Evolutionary conservation across 768 basidiomycete species (phyloP).

Genomic region (Paxillus rubicundulus): DNA sequence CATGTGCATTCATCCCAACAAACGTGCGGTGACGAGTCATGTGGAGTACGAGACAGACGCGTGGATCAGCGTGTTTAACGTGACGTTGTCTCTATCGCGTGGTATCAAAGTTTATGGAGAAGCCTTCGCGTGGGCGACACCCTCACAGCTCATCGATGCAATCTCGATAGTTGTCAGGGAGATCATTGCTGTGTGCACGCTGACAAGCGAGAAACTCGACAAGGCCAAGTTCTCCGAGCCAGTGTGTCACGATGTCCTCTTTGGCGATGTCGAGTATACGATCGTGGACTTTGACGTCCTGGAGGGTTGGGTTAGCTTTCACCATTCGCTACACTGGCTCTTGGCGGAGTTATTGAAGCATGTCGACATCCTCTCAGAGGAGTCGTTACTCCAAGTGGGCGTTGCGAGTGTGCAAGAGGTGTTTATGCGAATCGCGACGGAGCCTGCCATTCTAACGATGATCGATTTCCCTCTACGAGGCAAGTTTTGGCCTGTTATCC

Average conservation of each 20-base stretch:
- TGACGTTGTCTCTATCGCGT: conserved; percentile 85
- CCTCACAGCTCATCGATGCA: conserved; percentile 60
- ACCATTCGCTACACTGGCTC: conserved; percentile 90
- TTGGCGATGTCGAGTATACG: conserved; percentile 57
- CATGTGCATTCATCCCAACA: conserved; percentile 91
- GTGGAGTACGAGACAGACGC: conserved; percentile 96
- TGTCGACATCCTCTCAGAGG: conserved; percentile 61
- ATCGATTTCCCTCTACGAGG: conserved; percentile 90
- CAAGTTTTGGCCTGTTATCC: conserved; percentile 34
- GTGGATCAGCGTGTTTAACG: conserved; percentile 96
- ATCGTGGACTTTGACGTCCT: conserved; percentile 76
- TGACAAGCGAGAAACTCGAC: conserved; percentile 68
- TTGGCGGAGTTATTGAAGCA: conserved; percentile 88
- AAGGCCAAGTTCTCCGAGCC: conserved; percentile 60
- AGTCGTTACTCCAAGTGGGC: conserved; percentile 50
- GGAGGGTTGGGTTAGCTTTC: conserved; percentile 86
- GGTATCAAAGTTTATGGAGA: conserved; percentile 89
- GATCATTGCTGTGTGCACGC: conserved; percentile 68
- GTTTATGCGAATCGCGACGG: conserved; percentile 58
- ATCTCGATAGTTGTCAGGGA: conserved; percentile 68
- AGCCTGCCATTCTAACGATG: conserved; percentile 67
- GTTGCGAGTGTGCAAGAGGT: conserved; percentile 57
- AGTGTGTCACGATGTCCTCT: conserved; percentile 62
- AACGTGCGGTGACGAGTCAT: conserved; percentile 75
- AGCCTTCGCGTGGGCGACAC: conserved; percentile 60